These are phyloP conservation scores for Kodamaea plutei DNA, from an alignment of 1,139 yeast species.

Conservation along the genomic window DNA sequence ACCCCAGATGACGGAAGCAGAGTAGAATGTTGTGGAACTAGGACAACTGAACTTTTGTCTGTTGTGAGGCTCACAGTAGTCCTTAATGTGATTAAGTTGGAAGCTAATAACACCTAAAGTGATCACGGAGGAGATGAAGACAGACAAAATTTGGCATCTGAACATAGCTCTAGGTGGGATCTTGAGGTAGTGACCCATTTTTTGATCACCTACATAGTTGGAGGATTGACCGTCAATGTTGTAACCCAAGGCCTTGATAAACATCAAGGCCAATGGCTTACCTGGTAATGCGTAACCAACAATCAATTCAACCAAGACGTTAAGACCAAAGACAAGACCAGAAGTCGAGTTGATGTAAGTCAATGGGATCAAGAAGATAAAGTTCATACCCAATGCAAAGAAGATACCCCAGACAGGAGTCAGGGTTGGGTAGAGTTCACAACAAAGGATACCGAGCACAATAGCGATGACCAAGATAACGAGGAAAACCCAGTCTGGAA, in stretches of 20 bases:
- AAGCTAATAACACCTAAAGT: constrained; percentile 52
- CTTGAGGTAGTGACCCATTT: constrained; percentile 57
- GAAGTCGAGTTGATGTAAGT: constrained; percentile 30
- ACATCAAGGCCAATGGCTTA: constrained; percentile 35
- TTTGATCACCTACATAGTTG: constrained; percentile 50
- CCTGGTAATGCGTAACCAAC: constrained; percentile 40
- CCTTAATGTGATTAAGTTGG: constrained; percentile 42
- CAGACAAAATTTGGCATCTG: constrained; percentile 52
- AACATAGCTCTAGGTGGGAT: constrained; percentile 61
- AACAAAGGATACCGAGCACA: constrained; percentile 14
- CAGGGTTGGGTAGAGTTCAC: constrained; percentile 16
- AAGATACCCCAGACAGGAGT: constrained; percentile 20
- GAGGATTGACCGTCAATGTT: constrained; percentile 57
- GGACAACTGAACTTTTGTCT: constrained; percentile 46
- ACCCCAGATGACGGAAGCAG: constrained; percentile 64
- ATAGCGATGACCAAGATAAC: constrained; percentile 11
- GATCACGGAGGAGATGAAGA: constrained; percentile 40
- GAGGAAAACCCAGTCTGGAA: constrained; percentile 15
- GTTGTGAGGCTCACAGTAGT: constrained; percentile 44
- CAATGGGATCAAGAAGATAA: constrained; percentile 17
- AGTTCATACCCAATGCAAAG: constrained; percentile 19
- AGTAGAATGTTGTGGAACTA: constrained; percentile 42
- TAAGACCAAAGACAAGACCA: constrained; percentile 35
- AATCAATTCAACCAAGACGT: constrained; percentile 37
- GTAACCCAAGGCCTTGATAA: constrained; percentile 35